Evolutionary conservation across 2,329 filamentous ascomycete genomes (phyloP).

Genomic region (Aspergillus sojae): DNA sequence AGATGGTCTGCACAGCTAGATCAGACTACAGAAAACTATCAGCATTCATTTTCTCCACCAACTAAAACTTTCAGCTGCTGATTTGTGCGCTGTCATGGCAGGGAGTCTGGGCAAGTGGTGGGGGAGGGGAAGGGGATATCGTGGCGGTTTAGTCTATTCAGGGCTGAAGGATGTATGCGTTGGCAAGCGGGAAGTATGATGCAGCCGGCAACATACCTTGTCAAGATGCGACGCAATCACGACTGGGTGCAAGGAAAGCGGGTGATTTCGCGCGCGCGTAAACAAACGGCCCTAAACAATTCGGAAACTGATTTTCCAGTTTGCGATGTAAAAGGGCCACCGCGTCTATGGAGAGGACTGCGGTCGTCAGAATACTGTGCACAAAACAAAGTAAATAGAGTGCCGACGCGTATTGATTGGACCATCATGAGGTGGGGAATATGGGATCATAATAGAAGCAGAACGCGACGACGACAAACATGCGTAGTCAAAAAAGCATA

Average conservation of each 20-base stretch:
- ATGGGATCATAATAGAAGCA: conserved; percentile 11
- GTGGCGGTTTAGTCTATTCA: conserved; percentile 33
- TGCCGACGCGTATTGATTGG: conserved; percentile 31
- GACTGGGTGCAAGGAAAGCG: conserved; percentile 22
- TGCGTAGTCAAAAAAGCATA: conserved; percentile 11
- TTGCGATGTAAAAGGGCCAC: conserved; percentile 10
- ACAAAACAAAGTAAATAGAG: conserved; percentile 16
- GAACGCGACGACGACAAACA: conserved; percentile 20
- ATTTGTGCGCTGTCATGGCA: conserved; percentile 33
- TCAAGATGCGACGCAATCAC: conserved; percentile 35
- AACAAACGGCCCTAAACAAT: conserved; percentile 10
- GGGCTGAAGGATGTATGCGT: conserved; percentile 42
- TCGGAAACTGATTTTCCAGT: conserved; percentile 6
- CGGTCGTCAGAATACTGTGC: conserved; percentile 18
- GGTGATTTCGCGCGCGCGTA: conserved; percentile 21
- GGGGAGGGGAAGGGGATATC: conserved; percentile 22
- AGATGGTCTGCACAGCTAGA: conserved; percentile 25
- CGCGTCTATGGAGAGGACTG: conserved; percentile 13
- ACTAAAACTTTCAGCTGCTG: conserved; percentile 17
- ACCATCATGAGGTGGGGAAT: conserved; percentile 10
- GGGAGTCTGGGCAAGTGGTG: conserved; percentile 20
- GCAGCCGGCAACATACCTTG: conserved; percentile 42
- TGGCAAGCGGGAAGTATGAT: conserved; percentile 39
- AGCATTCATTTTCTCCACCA: conserved; percentile 26
- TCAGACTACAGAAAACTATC: conserved; percentile 26